These are phyloP conservation scores for Silybum marianum DNA, from an alignment of 129 eudicot genomes.

Conservation along the genomic window DNA sequence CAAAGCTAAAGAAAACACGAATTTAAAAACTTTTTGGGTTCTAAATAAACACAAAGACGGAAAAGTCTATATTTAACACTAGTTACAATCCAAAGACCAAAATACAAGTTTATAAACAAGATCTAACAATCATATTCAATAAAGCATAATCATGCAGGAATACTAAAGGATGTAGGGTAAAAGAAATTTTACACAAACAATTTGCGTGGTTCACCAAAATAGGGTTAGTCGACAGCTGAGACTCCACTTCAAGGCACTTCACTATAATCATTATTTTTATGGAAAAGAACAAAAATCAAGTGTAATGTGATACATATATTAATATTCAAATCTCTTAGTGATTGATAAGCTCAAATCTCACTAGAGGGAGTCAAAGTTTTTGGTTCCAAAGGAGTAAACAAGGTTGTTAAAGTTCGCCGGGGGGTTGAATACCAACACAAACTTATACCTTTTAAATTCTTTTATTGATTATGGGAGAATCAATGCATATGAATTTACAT, in stretches of 20 bases:
- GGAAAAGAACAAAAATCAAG: neutral
- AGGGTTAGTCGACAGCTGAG: neutral
- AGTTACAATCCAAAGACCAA: neutral
- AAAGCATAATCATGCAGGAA: neutral
- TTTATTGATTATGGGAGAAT: too few species aligned
- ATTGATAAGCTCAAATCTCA: neutral
- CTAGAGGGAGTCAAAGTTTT: neutral
- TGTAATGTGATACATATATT: too few species aligned
- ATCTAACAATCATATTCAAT: neutral
- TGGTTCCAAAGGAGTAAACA: too few species aligned
- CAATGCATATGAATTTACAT: too few species aligned
- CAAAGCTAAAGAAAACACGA: too few species aligned
- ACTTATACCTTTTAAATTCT: too few species aligned
- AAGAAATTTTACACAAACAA: neutral
- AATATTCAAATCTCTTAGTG: neutral
- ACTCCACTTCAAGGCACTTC: neutral
- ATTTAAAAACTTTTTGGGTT: neutral
- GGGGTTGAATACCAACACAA: too few species aligned
- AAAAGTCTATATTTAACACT: neutral
- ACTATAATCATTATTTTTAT: neutral
- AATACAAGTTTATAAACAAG: neutral
- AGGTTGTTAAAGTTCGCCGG: too few species aligned
- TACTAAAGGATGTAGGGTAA: too few species aligned
- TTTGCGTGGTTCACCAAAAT: neutral
- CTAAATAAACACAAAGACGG: neutral